Evolutionary conservation across 139 green algal species (phyloP), one percentile per base, ranked within the genome.

Genomic region (Nannochloris sp.): DNA sequence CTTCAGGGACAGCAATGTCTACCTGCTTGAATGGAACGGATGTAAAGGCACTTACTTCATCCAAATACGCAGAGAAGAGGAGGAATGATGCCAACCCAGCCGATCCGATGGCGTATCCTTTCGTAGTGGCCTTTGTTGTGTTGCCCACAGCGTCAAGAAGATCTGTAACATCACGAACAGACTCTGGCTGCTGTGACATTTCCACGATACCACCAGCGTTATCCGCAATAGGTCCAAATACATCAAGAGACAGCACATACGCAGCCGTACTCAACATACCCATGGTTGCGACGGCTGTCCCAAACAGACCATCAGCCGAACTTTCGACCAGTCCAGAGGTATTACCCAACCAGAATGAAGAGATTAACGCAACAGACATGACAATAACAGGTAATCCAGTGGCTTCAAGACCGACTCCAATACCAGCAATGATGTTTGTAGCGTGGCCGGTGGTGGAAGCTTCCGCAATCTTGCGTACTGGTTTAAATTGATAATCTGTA

Each of bases 181-280:
- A 61, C 35, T 80, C 73, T 19, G 57, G 58, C 56, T 76, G 66
- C 37, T 82, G 39, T 24, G 30, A 56, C 85, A 92, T 90, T 68
- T 90, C 85, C 15, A 81, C 84, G 47, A 90, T 88, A n/a, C 84
- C 85, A 14, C 84, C 84, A 3, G 84, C 84, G 54, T 91, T 91
- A 72, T 92, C 85, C 1, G 73, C 68, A 37, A 90, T 86, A 29
- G 84, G 84, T 30, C 84, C 84, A 47, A 83, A 90, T 6, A 83
- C 69, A 37, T 91, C 84, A 61, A 81, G 89, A 31, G 84, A 74
- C 10, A 91, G 65, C 24, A 79, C 65, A 53, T 82, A 81, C 14
- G 62, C 83, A 10, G 73, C 68, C 1, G 81, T 90, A 61, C 46
- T 72, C 0, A 91, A 67, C 84, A 91, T 90, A 10, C 81, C 84